These are phyloP conservation scores for Aspergillus glaucus DNA, from an alignment of 2,329 filamentous ascomycete genomes.

Conservation along the genomic window DNA sequence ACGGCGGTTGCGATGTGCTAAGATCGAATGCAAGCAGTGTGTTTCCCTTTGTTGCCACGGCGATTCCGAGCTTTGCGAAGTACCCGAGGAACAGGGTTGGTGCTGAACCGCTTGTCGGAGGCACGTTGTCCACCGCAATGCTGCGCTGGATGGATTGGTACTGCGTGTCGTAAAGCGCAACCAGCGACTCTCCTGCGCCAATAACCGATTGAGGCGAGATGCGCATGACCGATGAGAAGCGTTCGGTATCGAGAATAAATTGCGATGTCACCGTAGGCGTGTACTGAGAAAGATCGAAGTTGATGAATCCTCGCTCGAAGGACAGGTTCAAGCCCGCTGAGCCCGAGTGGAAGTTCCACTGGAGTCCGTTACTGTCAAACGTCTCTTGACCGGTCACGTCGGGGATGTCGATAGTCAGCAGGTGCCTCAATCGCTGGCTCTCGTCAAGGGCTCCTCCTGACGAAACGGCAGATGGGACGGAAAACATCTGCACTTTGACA, in stretches of 20 bases:
- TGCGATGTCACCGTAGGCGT: conserved; percentile 32
- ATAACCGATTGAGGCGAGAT: conserved; percentile 39
- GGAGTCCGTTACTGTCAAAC: conserved; percentile 18
- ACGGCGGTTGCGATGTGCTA: conserved; percentile 23
- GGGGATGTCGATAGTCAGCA: conserved; percentile 32
- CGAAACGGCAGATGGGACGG: conserved; percentile 24
- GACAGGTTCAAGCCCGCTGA: conserved; percentile 36
- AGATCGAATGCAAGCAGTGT: conserved; percentile 42
- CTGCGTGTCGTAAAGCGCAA: conserved; percentile 42
- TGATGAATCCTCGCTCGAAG: conserved; percentile 34
- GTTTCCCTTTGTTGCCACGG: conserved; percentile 36
- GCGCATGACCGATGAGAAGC: conserved; percentile 38
- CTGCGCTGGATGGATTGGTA: conserved; percentile 42
- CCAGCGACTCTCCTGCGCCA: conserved; percentile 33
- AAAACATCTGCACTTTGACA: conserved; percentile 35
- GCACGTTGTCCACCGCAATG: conserved; percentile 28
- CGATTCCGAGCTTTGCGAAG: conserved; percentile 38
- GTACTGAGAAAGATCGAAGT: conserved; percentile 39
- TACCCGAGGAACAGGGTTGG: conserved; percentile 37
- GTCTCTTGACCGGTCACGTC: conserved; percentile 20
- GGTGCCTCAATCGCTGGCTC: conserved; percentile 30
- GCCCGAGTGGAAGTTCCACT: conserved; percentile 37
- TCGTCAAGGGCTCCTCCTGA: conserved; percentile 19
- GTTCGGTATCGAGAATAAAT: conserved; percentile 31
- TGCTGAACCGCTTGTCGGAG: conserved; percentile 15